Base-by-base conservation (phyloP, 2,329 filamentous ascomycete species). In the Aspergillus aculeatinus region DNA sequence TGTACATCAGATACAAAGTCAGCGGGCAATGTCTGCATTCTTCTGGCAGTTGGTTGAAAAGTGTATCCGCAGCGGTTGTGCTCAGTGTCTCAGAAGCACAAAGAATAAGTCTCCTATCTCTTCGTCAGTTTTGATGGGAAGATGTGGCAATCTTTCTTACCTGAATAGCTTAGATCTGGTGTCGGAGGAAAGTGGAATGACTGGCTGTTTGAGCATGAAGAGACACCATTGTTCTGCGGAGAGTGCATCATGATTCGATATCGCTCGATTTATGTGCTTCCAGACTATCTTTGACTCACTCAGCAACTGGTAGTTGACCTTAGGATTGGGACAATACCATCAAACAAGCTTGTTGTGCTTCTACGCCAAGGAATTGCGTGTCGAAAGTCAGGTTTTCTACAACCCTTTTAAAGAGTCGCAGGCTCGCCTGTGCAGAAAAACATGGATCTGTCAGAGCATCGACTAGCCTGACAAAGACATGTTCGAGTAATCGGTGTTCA, bases 1-100 rank as follows among this genome's bases (percentile, higher is more conserved):
- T 92, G 74, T 91, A 96, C 77, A 90, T 85, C 27, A 96, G 73
- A 69, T 91, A 95, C 39, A 84, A 81, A 2, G 89, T 91, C 67
- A 88, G 80, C 0, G 86, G 82, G 10, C 90, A 87, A 51, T 85
- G 80, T 62, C 82, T 84, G 19, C 82, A 82, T 0, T 75, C 66
- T 16, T 85, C 78, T 0, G 87, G 77, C 82, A 95, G 89, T 1
- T 80, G 73, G 21, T 79, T 75, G 64, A 89, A 87, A 0, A 83
- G 73, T 31, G 84, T 78, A 44, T 79, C 78, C 11, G 87, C 89
- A 44, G 75, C 76, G 4, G 80, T 77, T 16, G 83, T 69, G 58
- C 89, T 82, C 33, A 85, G 82, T 31, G 77, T 81, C 33, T 83
- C 81, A 10, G 95, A 76, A 2, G 87, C 85, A 69, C 89, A 94